Evolutionary conservation across 345 rosid species (phyloP), one percentile per base, ranked within the genome.

Genomic region (Laguncularia racemosa): DNA sequence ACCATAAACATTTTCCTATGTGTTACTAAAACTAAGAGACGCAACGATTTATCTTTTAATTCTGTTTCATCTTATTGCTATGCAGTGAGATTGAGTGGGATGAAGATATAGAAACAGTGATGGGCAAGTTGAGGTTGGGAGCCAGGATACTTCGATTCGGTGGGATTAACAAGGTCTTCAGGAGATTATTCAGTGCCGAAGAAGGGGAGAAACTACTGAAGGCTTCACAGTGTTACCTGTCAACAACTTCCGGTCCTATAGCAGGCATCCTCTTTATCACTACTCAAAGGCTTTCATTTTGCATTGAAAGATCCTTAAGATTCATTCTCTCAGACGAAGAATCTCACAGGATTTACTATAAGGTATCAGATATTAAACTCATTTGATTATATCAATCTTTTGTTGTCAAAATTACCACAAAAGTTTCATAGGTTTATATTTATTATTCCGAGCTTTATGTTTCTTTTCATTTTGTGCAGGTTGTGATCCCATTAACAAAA

Each of bases 211-310:
- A 54, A 46, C 61, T 79, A 58, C 20, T 75, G 54, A 68, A 57
- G 56, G 78, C 65, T 10, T 65, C 50, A 10, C 65, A 79, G 12
- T 75, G 84, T 48, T 79, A 75, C 63, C 20, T 70, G 38, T 75
- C 70, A 48, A 79, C 81, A 13, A 67, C 78, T 56, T 47, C 66
- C 1, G 74, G 81, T 43, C 80, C 84, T 0, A 70, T 75, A 17
- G 78, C 78, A 6, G 84, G 81, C 23, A 80, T 79, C 23, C 62
- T 73, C 44, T 79, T 76, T 50, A 64, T 73, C 68, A 70, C 84
- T 13, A 67, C 71, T 1, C 17, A 73, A 14, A 75, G 73, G 58
- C 20, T 70, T 16, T 74, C 80, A 44, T 79, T 70, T 50, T 70
- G 78, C 61, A 79, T 80, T 17, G 80, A 79, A 55, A 70, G 74